These are phyloP conservation scores for Lipomyces yamanashiensis DNA, from an alignment of 805 yeast species.

Conservation along the genomic window DNA sequence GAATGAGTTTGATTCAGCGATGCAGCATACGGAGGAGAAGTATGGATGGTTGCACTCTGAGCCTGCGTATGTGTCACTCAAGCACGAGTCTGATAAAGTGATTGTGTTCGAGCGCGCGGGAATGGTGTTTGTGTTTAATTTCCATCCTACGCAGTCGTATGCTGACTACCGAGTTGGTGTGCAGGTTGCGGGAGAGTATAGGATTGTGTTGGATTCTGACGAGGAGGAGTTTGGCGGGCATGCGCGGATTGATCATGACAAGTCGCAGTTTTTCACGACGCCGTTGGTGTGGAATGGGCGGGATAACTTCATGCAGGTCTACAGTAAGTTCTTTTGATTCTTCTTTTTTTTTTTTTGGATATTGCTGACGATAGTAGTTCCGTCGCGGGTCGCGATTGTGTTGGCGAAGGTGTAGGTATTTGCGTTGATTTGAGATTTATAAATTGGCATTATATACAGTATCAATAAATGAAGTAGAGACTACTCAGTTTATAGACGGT, in stretches of 20 bases:
- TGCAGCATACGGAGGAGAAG: conserved; percentile 75
- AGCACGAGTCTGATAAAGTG: conserved; percentile 87
- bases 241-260: conserved; percentile 50
- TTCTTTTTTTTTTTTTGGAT: not conserved
- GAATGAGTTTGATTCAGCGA: conserved; percentile 79
- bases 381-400: conserved; percentile 11
- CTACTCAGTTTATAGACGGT: no score
- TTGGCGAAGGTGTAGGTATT: conserved; percentile 3
- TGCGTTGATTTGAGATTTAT: not conserved
- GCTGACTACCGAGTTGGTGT: conserved; percentile 92
- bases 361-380: conserved; percentile 1
- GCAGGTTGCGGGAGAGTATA: conserved; percentile 75
- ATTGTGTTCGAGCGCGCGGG: conserved; percentile 88
- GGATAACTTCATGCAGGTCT: conserved; percentile 73
- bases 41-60: conserved; percentile 75
- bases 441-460: not conserved
- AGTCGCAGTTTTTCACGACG: conserved; percentile 69
- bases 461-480: not conserved
- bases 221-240: conserved; percentile 79
- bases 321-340: conserved; percentile 37
- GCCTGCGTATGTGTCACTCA: conserved; percentile 83
- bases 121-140: conserved; percentile 82
- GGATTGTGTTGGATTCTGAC: conserved; percentile 77
- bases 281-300: conserved; percentile 82
- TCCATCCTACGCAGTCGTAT: conserved; percentile 82